These are phyloP conservation scores for Yamadazyma triangularis DNA, from an alignment of 1,139 yeast genomes.

Conservation along the genomic window DNA sequence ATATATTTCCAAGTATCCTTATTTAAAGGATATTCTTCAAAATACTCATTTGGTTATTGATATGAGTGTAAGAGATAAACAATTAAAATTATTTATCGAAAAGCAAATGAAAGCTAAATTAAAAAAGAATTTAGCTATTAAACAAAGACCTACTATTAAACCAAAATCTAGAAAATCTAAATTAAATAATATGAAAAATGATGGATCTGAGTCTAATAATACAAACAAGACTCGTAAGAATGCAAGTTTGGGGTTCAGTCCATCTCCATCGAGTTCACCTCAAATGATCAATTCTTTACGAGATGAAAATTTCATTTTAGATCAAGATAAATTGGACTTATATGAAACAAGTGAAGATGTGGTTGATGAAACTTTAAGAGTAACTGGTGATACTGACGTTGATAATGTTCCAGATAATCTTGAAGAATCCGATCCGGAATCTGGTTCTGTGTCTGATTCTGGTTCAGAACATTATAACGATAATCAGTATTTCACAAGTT, in stretches of 20 bases:
- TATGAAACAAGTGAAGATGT: conserved; percentile 22
- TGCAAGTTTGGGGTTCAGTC: conserved; percentile 21
- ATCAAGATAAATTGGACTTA: conserved; percentile 33
- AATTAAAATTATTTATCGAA: conserved; percentile 34
- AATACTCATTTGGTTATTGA: conserved; percentile 60
- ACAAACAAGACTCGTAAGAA: conserved; percentile 1
- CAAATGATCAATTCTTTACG: conserved; percentile 33
- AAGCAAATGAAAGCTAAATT: conserved; percentile 33
- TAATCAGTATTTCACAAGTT: conserved; percentile 4
- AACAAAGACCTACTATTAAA: conserved; percentile 30
- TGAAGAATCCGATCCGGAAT: conserved; percentile 15
- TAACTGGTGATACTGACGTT: conserved; percentile 13
- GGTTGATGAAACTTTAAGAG: conserved; percentile 17
- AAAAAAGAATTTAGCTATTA: conserved; percentile 26
- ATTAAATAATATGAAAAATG: conserved; percentile 7
- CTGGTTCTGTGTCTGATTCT: conserved; percentile 14
- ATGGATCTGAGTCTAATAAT: background rate
- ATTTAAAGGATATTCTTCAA: conserved; percentile 69
- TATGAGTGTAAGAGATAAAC: conserved; percentile 48
- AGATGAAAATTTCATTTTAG: conserved; percentile 31
- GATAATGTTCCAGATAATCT: conserved; percentile 8
- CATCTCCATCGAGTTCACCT: conserved; percentile 40
- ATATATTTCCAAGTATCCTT: conserved; percentile 86
- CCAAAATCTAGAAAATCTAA: conserved; percentile 31
- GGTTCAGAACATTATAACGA: conserved; percentile 16